phyloP scores from a whole-genome alignment of 345 rosid species.

The Moricandia arvensis region DNA sequence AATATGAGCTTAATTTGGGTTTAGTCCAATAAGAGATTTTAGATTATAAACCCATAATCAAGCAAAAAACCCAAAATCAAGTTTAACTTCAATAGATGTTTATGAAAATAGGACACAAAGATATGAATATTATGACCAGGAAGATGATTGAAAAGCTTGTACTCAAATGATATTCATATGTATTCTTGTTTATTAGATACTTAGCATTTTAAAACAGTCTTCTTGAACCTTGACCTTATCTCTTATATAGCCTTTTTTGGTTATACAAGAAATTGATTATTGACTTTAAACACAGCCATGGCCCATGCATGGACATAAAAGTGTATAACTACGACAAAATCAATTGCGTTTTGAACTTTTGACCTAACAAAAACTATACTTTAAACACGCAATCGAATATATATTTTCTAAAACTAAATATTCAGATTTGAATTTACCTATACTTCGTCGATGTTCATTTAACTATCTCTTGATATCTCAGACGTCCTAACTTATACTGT shows the following conservation, averaged over 20 bases:
- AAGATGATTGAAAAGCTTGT: neutral
- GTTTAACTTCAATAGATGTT: too few relatives aligned
- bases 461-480: too few relatives aligned
- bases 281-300: neutral
- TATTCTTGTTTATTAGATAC: neutral
- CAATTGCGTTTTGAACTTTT: neutral
- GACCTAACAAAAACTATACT: neutral
- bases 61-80: too few relatives aligned
- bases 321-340: neutral
- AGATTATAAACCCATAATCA: too few relatives aligned
- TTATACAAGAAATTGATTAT: neutral
- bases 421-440: neutral
- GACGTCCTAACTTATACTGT: too few relatives aligned
- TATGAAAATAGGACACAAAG: neutral
- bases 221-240: neutral
- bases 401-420: neutral
- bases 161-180: neutral
- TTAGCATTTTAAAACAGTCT: neutral
- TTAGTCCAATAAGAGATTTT: too few relatives aligned
- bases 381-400: neutral
- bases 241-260: neutral
- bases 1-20: too few relatives aligned
- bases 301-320: neutral
- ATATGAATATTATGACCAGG: neutral
- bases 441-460: neutral